Percentiles rank a stretch among this genome's conserved stretches.
Conservation (phyloP, 441 rosid species). For the Manihot esculenta region DNA sequence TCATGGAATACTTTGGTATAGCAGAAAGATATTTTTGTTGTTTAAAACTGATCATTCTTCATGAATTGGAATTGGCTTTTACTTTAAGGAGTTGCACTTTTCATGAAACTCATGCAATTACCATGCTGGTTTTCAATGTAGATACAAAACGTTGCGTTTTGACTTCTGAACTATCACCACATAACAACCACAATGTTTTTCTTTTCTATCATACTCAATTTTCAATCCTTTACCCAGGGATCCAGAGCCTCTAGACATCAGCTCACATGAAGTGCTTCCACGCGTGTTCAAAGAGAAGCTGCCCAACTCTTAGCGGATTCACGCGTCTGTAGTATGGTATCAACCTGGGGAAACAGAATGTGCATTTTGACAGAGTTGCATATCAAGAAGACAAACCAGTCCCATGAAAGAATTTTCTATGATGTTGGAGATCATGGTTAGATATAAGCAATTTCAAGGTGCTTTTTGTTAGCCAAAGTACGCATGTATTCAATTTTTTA, state of each 20-base stretch:
- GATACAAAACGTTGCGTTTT: background rate
- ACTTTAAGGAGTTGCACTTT: background rate
- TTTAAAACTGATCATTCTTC: background rate
- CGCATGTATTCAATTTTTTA: conserved; percentile 21
- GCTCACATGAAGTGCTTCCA: conserved; percentile 79
- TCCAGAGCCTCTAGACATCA: conserved; percentile 70
- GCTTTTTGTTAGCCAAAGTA: conserved; percentile 17
- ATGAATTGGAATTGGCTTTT: background rate
- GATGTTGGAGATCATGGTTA: conserved; percentile 15
- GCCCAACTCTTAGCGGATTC: conserved; percentile 29
- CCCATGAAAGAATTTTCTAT: conserved; percentile 17
- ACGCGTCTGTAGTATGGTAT: background rate
- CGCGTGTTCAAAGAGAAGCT: conserved; percentile 70
- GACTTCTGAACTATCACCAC: conserved; percentile 2
- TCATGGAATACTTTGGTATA: background rate
- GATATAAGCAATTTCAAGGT: conserved; percentile 19
- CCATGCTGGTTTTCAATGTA: background rate
- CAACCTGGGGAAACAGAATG: conserved; percentile 15
- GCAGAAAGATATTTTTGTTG: background rate
- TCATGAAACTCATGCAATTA: conserved; percentile 5
- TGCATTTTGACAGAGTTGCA: conserved; percentile 9
- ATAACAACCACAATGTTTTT: background rate
- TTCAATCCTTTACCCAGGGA: conserved; percentile 40
- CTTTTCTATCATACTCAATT: conserved; percentile 11
- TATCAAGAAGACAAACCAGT: conserved; percentile 11